Evolutionary conservation across 176 grass and related monocot species (phyloP).

Genomic region (Juncus effusus): DNA sequence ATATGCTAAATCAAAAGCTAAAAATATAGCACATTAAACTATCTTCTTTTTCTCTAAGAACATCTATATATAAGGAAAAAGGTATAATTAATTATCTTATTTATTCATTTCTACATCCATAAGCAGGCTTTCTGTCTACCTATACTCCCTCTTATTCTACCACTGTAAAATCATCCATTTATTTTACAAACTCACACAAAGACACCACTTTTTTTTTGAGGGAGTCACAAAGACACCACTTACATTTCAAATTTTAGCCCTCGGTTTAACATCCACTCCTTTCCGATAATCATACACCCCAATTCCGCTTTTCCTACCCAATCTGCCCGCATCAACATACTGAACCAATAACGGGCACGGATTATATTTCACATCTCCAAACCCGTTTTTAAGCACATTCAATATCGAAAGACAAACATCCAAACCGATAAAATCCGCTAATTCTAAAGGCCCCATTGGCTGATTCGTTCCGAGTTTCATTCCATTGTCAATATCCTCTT

Average conservation of each 20-base stretch:
- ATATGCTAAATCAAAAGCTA: too few species aligned
- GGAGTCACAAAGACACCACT: background rate
- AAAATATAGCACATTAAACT: too few species aligned
- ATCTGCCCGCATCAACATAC: slow-evolving; percentile 82
- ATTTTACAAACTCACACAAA: background rate
- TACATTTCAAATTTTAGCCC: slow-evolving; percentile 34
- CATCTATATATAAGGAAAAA: too few species aligned
- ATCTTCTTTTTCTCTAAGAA: too few species aligned
- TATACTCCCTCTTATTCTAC: background rate
- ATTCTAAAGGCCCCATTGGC: slow-evolving; percentile 86
- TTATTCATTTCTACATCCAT: background rate
- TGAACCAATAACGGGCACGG: slow-evolving; percentile 91
- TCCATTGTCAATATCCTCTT: slow-evolving; percentile 85
- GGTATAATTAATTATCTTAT: too few species aligned
- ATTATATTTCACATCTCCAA: slow-evolving; percentile 87
- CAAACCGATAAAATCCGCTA: slow-evolving; percentile 88
- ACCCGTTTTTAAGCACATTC: slow-evolving; percentile 64
- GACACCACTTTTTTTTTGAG: too few species aligned
- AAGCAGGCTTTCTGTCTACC: slow-evolving; percentile 1
- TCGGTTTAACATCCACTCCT: slow-evolving; percentile 33
- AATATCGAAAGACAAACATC: slow-evolving; percentile 93
- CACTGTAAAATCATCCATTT: slow-evolving; percentile 7
- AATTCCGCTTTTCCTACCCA: slow-evolving; percentile 68
- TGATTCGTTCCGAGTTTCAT: slow-evolving; percentile 98
- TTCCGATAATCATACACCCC: slow-evolving; percentile 71